Base-by-base conservation (phyloP, 1,139 yeast genomes). In the Hansenula sp. region DNA sequence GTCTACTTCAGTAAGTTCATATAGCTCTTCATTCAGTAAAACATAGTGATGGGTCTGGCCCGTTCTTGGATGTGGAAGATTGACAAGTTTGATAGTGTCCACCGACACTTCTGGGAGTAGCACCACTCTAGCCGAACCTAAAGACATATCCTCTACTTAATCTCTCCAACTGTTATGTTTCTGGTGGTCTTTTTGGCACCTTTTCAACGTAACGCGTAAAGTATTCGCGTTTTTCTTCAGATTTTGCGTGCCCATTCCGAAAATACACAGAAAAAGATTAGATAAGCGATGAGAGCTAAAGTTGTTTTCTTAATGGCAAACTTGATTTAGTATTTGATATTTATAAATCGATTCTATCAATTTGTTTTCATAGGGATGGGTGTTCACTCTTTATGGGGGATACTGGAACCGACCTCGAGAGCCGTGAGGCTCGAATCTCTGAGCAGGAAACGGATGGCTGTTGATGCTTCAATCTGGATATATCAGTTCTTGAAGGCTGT, bases 401-500 rank as follows among this genome's bases (percentile, higher is more conserved):
- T 92, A 17, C 71, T 92, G 6, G 95, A 90, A 4, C 95, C 97
- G 0, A 78, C 92, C 0, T 95, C 97, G 0, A 71, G 86, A 41
- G 97, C 98, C 0, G 96, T 92, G 3, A 72, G 92, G 40, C 71
- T 94, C 26, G 98, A 92, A 58, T 82, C 95, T 0, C 69, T 92
- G 32, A 65, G 71, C 16, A 77, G 89, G 45, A 84, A 84, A 59
- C 71, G 76, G 44, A 68, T 94, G 53, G 98, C 98, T 0, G 94
- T 94, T 11, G 99, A 94, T 68, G 99, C 98, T 0, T 90, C 97
- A 2, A 94, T 94, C 50, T 94, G 99, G 99, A 86, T 94, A 41
- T 94, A 94, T 59, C 99, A 94, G 61, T 94, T 94, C 57, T 68
- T 94, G 49, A 92, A 90, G 58, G 98, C 98, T 1, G 95, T 92